Percentiles rank a stretch among this genome's conserved stretches.
phyloP scores from a whole-genome alignment of 1,139 yeast species.

The Kurtzmaniella quercitrusa region DNA sequence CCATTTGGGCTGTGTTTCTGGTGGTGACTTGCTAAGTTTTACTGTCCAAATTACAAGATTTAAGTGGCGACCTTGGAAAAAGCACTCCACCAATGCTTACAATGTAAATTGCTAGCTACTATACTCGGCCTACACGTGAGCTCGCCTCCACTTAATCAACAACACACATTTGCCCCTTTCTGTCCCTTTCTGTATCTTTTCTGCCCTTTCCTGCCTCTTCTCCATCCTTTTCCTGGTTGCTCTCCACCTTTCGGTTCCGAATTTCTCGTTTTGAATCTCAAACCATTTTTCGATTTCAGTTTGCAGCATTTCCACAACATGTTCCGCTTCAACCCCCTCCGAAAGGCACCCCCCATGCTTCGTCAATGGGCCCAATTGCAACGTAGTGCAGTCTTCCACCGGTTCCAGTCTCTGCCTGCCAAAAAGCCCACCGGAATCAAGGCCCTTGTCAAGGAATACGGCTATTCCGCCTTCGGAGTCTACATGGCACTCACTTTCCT shows the following conservation, averaged over 20 bases:
- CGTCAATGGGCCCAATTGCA: not conserved
- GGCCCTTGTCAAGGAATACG: slow-evolving; percentile 78
- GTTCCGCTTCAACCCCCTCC: slow-evolving; percentile 7
- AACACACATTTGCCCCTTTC: no score
- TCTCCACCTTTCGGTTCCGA: not conserved
- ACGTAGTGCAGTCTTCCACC: not conserved
- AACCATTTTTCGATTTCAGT: no score
- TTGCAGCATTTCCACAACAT: not conserved
- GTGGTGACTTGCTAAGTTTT: no score
- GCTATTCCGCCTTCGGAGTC: slow-evolving; percentile 86
- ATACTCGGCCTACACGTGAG: no score
- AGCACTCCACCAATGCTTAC: no score
- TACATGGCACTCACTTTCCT: slow-evolving; percentile 65
- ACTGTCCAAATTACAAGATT: no score
- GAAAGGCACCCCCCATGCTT: slow-evolving; percentile 4
- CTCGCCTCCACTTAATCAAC: no score
- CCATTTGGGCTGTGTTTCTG: no score
- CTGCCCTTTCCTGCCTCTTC: no score
- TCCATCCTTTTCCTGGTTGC: not conserved
- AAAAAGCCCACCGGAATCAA: slow-evolving; percentile 51
- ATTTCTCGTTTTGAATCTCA: not conserved
- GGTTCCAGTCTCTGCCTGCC: slow-evolving; percentile 9
- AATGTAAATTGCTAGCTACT: no score
- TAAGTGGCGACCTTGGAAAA: no score
- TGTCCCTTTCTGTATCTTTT: no score